These are phyloP conservation scores for Aegilops longissima DNA, from an alignment of 176 grass and related monocot genomes.

Conservation along the genomic window DNA sequence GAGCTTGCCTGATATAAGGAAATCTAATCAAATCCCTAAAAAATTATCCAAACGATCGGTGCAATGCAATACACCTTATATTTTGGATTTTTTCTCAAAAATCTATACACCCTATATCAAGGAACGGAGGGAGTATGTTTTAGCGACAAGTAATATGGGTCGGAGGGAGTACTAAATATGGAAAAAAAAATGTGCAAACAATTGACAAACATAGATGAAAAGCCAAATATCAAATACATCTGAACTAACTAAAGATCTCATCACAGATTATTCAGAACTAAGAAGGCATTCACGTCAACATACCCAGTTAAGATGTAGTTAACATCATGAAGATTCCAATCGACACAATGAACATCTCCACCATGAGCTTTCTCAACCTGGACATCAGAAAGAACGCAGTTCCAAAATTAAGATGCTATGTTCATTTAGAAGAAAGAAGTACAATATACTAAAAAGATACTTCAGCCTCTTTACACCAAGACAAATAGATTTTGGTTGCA, in stretches of 20 bases:
- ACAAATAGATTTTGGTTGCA: background rate
- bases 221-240: background rate
- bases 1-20: too few relatives aligned
- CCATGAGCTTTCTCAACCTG: conserved; percentile 97
- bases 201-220: background rate
- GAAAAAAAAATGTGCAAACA: background rate
- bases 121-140: too few relatives aligned
- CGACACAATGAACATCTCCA: conserved; percentile 93
- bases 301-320: conserved; percentile 99
- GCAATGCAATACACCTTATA: too few relatives aligned
- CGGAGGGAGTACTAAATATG: conserved; percentile 19
- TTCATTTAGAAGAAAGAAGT: background rate
- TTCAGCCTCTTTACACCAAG: background rate
- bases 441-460: background rate
- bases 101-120: too few relatives aligned
- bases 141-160: too few relatives aligned
- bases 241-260: conserved; percentile 25
- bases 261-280: conserved; percentile 14
- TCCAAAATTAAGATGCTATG: background rate
- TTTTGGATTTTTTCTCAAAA: too few relatives aligned
- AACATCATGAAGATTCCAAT: conserved; percentile 84
- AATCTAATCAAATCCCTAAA: too few relatives aligned
- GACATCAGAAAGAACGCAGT: conserved; percentile 15
- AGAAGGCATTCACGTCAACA: conserved; percentile 12
- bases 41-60: too few relatives aligned